Evolutionary conservation across 2,329 filamentous ascomycete species (phyloP).

Genomic region (Hirsutella rhossiliensis): DNA sequence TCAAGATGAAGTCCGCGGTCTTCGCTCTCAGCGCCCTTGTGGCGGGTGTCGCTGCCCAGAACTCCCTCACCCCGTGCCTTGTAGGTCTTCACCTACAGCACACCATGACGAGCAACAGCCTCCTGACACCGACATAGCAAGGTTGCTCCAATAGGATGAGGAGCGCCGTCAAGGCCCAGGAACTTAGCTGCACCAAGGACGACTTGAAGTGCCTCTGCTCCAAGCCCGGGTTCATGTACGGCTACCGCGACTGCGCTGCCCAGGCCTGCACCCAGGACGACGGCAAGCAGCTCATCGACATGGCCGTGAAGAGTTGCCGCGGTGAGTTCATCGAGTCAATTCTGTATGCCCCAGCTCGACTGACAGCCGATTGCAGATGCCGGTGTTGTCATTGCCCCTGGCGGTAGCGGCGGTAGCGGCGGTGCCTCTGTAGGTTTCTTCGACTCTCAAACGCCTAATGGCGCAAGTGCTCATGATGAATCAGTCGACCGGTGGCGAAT

Average conservation of each 20-base stretch:
- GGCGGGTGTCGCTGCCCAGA: conserved; percentile 28
- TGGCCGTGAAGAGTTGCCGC: conserved; percentile 26
- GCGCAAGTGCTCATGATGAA: not conserved
- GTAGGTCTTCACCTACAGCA: conserved; percentile 37
- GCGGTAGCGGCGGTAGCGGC: conserved; percentile 8
- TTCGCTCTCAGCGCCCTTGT: conserved; percentile 29
- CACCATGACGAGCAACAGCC: not conserved
- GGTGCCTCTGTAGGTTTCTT: conserved; percentile 1
- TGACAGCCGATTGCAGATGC: conserved; percentile 9
- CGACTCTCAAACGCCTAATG: not conserved
- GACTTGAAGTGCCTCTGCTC: conserved; percentile 35
- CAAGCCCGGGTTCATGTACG: conserved; percentile 33
- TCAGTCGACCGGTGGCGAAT: not conserved
- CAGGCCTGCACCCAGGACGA: conserved; percentile 26
- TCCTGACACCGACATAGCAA: conserved; percentile 20
- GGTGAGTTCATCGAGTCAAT: conserved; percentile 12
- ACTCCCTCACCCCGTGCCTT: conserved; percentile 35
- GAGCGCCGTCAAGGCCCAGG: conserved; percentile 21
- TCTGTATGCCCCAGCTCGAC: not conserved
- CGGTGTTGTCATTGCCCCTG: conserved; percentile 20
- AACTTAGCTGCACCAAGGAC: conserved; percentile 31
- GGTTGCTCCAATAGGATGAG: conserved; percentile 40
- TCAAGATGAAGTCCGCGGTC: conserved; percentile 39
- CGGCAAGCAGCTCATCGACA: conserved; percentile 24
- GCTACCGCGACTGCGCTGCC: conserved; percentile 37